Conservation (phyloP, 495 filamentous ascomycete species). For the Mytilinidion resinicola region DNA sequence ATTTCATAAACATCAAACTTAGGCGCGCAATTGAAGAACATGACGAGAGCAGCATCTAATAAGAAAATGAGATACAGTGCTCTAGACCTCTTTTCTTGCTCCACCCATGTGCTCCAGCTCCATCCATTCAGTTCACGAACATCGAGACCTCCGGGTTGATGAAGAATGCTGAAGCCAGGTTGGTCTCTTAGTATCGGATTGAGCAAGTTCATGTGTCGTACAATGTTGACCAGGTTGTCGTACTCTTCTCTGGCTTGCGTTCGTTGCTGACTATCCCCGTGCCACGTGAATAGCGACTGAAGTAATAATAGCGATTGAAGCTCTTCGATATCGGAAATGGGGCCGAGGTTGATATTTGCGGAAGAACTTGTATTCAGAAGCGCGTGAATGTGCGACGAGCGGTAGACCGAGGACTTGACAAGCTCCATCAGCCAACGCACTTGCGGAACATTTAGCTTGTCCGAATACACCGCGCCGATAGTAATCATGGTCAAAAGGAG, state of each 20-base stretch:
- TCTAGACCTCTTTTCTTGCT: conserved; percentile 60
- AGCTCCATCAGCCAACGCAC: conserved; percentile 56
- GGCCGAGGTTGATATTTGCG: conserved; percentile 28
- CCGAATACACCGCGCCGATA: conserved; percentile 61
- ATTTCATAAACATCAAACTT: conserved; percentile 53
- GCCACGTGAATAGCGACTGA: conserved; percentile 54
- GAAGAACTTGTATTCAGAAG: conserved; percentile 34
- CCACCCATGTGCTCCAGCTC: conserved; percentile 57
- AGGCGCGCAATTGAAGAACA: conserved; percentile 58
- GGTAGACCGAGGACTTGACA: conserved; percentile 44
- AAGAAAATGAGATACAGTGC: conserved; percentile 56
- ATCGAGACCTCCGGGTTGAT: conserved; percentile 26
- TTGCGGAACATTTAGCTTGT: conserved; percentile 44
- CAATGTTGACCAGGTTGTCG: conserved; percentile 46
- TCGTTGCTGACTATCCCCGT: conserved; percentile 54
- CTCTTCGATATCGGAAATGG: conserved; percentile 48
- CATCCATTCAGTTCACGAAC: conserved; percentile 33
- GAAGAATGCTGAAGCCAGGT: conserved; percentile 37
- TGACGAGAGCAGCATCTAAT: conserved; percentile 50
- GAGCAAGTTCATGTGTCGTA: conserved; percentile 46
- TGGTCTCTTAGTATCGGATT: conserved; percentile 34
- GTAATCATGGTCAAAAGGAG: conserved; percentile 58
- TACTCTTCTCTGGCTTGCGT: conserved; percentile 49
- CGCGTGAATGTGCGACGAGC: conserved; percentile 44
- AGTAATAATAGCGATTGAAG: conserved; percentile 54